phyloP scores from a whole-genome alignment of 2,329 filamentous ascomycete species.

The Mycosphaerella arachidis region DNA sequence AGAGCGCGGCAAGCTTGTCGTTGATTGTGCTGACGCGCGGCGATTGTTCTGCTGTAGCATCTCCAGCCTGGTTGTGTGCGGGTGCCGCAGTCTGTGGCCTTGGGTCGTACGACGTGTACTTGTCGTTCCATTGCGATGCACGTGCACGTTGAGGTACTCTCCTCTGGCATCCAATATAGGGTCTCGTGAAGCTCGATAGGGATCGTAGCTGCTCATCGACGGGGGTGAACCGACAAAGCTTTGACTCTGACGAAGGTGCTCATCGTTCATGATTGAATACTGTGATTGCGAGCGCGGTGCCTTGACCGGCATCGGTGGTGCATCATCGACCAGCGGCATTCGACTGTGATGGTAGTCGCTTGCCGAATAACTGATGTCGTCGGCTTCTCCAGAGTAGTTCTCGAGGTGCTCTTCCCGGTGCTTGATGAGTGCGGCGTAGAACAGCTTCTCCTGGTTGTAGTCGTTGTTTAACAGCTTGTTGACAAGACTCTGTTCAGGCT shows the following conservation, averaged over 20 bases:
- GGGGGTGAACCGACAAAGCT: constrained; percentile 49
- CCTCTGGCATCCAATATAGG: constrained; percentile 46
- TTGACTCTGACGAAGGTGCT: constrained; percentile 45
- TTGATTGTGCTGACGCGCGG: constrained; percentile 28
- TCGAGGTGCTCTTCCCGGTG: constrained; percentile 82
- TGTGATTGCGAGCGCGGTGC: constrained; percentile 49
- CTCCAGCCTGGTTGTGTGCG: constrained; percentile 41
- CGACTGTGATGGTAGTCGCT: constrained; percentile 83
- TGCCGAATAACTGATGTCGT: constrained; percentile 67
- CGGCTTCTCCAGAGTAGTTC: constrained; percentile 70
- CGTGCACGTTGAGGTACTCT: constrained; percentile 62
- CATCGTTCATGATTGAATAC: constrained; percentile 54
- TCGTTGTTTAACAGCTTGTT: constrained; percentile 56
- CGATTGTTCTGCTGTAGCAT: constrained; percentile 28
- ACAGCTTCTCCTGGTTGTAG: constrained; percentile 82
- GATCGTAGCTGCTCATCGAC: constrained; percentile 69
- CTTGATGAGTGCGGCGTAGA: constrained; percentile 78
- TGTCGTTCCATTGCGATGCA: constrained; percentile 53
- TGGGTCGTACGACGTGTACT: constrained; percentile 33
- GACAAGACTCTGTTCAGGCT: constrained; percentile 66
- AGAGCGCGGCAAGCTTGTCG: constrained; percentile 32
- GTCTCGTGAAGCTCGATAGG: constrained; percentile 67
- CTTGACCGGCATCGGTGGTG: constrained; percentile 31
- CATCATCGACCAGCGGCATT: constrained; percentile 32
- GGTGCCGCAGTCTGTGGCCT: constrained; percentile 37